Evolutionary conservation across 2,329 filamentous ascomycete genomes (phyloP), one percentile per base, ranked within the genome.

Genomic region (Colletotrichum tropicicola): DNA sequence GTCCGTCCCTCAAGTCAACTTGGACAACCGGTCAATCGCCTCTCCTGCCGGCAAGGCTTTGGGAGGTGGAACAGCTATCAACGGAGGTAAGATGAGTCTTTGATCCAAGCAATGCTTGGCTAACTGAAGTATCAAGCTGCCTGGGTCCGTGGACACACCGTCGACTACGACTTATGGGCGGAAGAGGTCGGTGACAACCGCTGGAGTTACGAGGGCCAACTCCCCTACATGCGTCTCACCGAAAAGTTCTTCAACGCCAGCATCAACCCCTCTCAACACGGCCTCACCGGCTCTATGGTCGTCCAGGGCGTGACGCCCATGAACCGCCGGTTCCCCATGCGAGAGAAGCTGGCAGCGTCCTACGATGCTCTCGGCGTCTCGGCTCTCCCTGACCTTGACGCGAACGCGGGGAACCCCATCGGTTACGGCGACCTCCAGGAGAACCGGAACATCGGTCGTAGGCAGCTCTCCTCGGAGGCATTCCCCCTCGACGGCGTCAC

Each of bases 151-250:
- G 83, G 82, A 2, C 74, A 77, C 17, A 71, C 73, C 1, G 70
- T 72, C 4, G 83, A 85, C 66, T 86, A 80, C 65, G 76, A 85
- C 17, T 73, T 77, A 39, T 85, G 83, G 84, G 58, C 71, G 10
- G 43, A 70, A 12, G 25, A 70, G 17, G 67, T 75, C 23, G 39
- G 53, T 1, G 82, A 86, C 56, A 35, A 75, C 1, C 70, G 74
- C 3, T 87, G 84, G 77, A 78, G 77, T 62, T 83, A 82, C 61
- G 71, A 81, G 4, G 77, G 76, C 10, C 75, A 85, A 39, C 74
- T 82, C 12, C 80, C 80, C 2, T 87, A 82, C 71, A 78, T 84
- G 60, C 72, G 72, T 28, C 80, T 79, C 62, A 69, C 74, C 0
- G 81, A 83, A 63, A 65, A 61, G 13, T 70, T 71, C 15, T 74